Percentiles rank a stretch among this genome's conserved stretches.
Evolutionary conservation across 345 rosid genomes (phyloP).

Genomic region (Eutrema japonicum): DNA sequence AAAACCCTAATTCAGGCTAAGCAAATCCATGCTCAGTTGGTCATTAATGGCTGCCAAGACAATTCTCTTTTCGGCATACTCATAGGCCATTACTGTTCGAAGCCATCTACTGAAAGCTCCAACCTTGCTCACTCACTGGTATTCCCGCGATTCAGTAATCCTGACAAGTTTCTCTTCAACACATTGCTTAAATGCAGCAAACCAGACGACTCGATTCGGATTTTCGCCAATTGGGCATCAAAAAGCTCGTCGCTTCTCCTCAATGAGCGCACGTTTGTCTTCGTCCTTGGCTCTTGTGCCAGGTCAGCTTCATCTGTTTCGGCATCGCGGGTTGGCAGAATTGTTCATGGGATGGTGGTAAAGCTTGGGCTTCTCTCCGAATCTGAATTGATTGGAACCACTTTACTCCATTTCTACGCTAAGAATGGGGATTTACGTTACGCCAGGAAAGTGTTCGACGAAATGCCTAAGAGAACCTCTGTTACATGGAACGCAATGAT

Average conservation of each 20-base stretch:
- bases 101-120: slow-evolving; percentile 43
- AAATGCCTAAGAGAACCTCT: slow-evolving; percentile 58
- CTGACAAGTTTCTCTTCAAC: slow-evolving; percentile 64
- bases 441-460: slow-evolving; percentile 62
- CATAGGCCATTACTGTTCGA: slow-evolving; percentile 51
- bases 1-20: slow-evolving; percentile 41
- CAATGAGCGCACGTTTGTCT: slow-evolving; percentile 56
- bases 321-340: slow-evolving; percentile 51
- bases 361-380: slow-evolving; percentile 49
- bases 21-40: slow-evolving; percentile 64
- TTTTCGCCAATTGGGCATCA: slow-evolving; percentile 55
- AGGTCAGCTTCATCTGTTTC: slow-evolving; percentile 45
- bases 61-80: slow-evolving; percentile 52
- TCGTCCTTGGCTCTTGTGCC: slow-evolving; percentile 69
- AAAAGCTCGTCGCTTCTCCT: slow-evolving; percentile 34
- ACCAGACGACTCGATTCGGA: slow-evolving; percentile 51
- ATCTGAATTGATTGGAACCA: slow-evolving; percentile 53
- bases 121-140: slow-evolving; percentile 47
- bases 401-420: slow-evolving; percentile 60
- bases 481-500: slow-evolving; percentile 72
- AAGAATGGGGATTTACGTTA: slow-evolving; percentile 49
- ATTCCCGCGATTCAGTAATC: slow-evolving; percentile 42
- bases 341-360: slow-evolving; percentile 48
- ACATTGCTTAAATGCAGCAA: slow-evolving; percentile 60
- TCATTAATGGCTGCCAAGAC: slow-evolving; percentile 47